Evolutionary conservation across 2,329 filamentous ascomycete species (phyloP).

Genomic region (Amesomyces nigricolor): DNA sequence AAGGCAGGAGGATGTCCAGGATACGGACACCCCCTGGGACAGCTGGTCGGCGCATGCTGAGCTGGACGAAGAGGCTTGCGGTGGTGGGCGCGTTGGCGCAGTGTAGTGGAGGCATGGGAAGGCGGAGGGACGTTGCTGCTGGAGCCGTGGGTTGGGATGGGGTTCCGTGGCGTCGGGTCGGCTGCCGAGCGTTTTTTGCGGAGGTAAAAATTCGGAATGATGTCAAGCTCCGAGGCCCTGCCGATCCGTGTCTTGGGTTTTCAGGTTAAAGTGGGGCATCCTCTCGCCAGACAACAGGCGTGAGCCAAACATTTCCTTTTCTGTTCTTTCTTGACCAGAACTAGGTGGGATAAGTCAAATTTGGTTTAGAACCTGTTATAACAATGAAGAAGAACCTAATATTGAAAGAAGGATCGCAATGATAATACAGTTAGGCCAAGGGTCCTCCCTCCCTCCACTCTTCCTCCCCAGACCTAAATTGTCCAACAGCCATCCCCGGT

Average conservation of each 20-base stretch:
- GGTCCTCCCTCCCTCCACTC: no score
- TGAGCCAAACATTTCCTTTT: not conserved
- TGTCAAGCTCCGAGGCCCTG: slow-evolving; percentile 19
- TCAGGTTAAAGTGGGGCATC: not conserved
- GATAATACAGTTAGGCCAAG: not conserved
- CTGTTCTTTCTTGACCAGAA: not conserved
- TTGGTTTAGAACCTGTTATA: not conserved
- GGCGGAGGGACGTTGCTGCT: not conserved
- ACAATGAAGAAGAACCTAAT: no score
- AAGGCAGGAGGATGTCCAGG: slow-evolving; percentile 40
- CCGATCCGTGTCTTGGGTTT: not conserved
- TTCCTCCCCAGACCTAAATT: not conserved
- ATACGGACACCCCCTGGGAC: slow-evolving; percentile 25
- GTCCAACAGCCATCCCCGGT: not conserved
- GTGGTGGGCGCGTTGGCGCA: slow-evolving; percentile 38
- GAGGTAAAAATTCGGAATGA: slow-evolving; percentile 26
- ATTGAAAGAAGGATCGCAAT: not conserved
- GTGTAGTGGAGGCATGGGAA: slow-evolving; percentile 24
- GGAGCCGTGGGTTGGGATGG: not conserved
- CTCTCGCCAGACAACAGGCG: not conserved
- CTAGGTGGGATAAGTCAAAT: not conserved
- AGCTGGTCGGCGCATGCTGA: slow-evolving; percentile 27
- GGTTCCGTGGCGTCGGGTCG: slow-evolving; percentile 3
- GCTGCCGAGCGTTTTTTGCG: slow-evolving; percentile 12
- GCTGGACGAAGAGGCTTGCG: slow-evolving; percentile 38